A percentile compares a stretch with the other conserved stretches of the same genome.
Evolutionary conservation across 208 protist species (phyloP).

Genomic region (Crithidia brevicula): DNA sequence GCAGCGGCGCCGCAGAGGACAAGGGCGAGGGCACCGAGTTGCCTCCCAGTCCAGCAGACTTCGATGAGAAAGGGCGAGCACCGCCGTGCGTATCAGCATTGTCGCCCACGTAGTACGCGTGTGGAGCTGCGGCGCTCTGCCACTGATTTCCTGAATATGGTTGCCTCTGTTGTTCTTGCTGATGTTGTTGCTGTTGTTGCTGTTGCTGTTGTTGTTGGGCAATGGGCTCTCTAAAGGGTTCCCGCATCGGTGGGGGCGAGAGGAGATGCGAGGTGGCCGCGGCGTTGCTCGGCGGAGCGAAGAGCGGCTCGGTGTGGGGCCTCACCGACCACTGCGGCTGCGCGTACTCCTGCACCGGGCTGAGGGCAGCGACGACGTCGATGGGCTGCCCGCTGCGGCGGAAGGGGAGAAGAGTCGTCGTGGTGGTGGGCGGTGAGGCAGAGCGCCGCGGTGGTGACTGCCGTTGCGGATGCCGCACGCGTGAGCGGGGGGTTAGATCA

Average conservation of each 20-base stretch:
- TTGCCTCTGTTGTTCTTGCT: not conserved
- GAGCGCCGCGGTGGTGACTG: not conserved
- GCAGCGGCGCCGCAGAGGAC: not conserved
- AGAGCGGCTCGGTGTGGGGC: not conserved
- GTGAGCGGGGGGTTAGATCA: not conserved
- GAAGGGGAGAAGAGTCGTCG: constrained; percentile 38
- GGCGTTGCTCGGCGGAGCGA: not conserved
- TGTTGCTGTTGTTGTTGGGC: constrained; percentile 11
- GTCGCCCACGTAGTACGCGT: not conserved
- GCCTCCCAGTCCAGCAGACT: too few species aligned
- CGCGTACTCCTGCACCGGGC: constrained; percentile 18
- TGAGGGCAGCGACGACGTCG: constrained; percentile 29
- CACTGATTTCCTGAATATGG: too few species aligned
- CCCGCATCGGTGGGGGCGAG: not conserved
- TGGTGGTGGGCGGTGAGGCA: not conserved
- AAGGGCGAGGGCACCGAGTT: too few species aligned
- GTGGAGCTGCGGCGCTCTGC: not conserved
- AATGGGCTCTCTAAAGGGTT: not conserved
- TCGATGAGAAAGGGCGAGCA: not conserved
- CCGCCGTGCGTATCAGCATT: not conserved
- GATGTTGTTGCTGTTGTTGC: not conserved
- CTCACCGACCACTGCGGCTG: constrained; percentile 18
- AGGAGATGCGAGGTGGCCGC: not conserved
- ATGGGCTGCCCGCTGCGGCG: constrained; percentile 22
- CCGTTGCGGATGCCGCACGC: not conserved